A percentile compares a stretch with the other conserved stretches of the same genome.
phyloP scores from a whole-genome alignment of 805 yeast genomes.

The Wickerhamomyces pijperi region DNA sequence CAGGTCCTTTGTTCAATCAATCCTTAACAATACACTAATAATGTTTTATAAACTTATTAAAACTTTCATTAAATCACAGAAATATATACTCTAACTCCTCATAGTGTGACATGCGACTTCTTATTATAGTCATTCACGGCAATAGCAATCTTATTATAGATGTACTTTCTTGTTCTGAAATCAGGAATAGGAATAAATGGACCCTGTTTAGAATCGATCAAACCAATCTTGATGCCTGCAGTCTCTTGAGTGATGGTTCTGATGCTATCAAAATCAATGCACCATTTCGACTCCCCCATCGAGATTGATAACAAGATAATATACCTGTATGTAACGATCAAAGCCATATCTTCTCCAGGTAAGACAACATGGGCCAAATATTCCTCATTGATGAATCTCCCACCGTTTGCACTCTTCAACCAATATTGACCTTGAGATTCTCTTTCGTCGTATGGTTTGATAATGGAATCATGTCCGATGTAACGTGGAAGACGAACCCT shows the following conservation, averaged over 20 bases:
- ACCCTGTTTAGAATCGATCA: constrained; percentile 44
- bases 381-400: constrained; percentile 55
- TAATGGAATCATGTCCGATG: constrained; percentile 56
- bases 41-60: no score
- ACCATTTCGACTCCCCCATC: constrained; percentile 59
- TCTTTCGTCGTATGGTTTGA: constrained; percentile 65
- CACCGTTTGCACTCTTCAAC: constrained; percentile 78
- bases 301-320: constrained; percentile 60
- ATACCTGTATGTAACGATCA: constrained; percentile 61
- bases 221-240: constrained; percentile 64
- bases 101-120: constrained; percentile 41
- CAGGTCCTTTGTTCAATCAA: no score
- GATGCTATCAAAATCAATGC: constrained; percentile 49
- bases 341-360: constrained; percentile 70
- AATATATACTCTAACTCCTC: no score
- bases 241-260: constrained; percentile 65
- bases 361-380: constrained; percentile 81
- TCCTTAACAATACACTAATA: no score
- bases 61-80: no score
- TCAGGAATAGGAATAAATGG: constrained; percentile 79
- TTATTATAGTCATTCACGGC: constrained; percentile 79
- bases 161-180: constrained; percentile 43
- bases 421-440: constrained; percentile 94
- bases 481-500: constrained; percentile 77
- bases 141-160: constrained; percentile 62